phyloP scores from a whole-genome alignment of 2,329 filamentous ascomycete species.

The Fusarium sp. region DNA sequence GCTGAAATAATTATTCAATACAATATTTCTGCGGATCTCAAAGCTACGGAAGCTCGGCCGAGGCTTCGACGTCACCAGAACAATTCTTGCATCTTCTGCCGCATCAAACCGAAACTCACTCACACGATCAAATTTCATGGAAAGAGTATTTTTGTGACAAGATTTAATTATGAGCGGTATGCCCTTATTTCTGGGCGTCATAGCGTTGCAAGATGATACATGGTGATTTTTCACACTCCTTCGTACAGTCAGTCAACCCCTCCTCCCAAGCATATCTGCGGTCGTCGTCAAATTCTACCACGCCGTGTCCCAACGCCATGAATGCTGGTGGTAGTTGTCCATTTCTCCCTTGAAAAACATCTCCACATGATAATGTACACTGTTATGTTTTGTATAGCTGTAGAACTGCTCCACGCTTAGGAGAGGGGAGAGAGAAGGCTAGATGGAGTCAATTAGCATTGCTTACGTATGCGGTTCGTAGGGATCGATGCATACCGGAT shows the following conservation, averaged over 20 bases:
- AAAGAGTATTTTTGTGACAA: neutral
- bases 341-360: constrained; percentile 3
- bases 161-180: constrained; percentile 40
- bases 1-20: constrained; percentile 25
- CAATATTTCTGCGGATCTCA: constrained; percentile 29
- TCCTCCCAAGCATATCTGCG: constrained; percentile 29
- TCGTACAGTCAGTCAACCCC: constrained; percentile 36
- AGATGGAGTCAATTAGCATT: constrained; percentile 18
- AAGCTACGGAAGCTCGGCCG: constrained; percentile 25
- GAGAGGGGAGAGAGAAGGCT: constrained; percentile 74
- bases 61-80: constrained; percentile 33
- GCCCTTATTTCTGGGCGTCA: constrained; percentile 22
- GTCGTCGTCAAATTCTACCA: constrained; percentile 30
- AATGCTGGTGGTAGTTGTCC: constrained; percentile 37
- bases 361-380: constrained; percentile 42
- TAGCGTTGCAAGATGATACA: constrained; percentile 41
- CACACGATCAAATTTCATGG: neutral
- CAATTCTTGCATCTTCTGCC: constrained; percentile 12
- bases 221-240: constrained; percentile 21
- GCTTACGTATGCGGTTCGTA: constrained; percentile 3
- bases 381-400: constrained; percentile 23
- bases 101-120: constrained; percentile 11
- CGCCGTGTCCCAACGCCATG: constrained; percentile 40
- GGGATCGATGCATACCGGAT: constrained; percentile 59
- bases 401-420: constrained; percentile 50